Conservation (phyloP, 805 yeast species). For the Zygoascus tannicola region DNA sequence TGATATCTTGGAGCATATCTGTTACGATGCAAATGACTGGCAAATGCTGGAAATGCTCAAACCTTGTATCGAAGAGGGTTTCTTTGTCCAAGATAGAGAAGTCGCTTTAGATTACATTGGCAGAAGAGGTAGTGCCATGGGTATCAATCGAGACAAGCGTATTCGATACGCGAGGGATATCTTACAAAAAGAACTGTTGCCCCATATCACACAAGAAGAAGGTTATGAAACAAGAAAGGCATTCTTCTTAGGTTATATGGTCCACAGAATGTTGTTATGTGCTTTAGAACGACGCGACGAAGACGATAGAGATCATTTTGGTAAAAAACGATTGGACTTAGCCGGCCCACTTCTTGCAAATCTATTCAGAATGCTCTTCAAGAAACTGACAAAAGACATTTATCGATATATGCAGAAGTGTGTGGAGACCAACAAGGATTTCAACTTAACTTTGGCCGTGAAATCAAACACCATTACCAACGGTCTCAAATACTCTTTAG, state of each 20-base stretch:
- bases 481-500: slow-evolving; percentile 93
- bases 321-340: slow-evolving; percentile 94
- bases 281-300: slow-evolving; percentile 96
- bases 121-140: slow-evolving; percentile 94
- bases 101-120: slow-evolving; percentile 97
- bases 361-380: slow-evolving; percentile 87
- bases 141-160: slow-evolving; percentile 96
- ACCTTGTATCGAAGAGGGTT: slow-evolving; percentile 99
- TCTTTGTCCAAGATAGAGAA: slow-evolving; percentile 95
- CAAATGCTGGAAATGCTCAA: slow-evolving; percentile 98
- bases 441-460: slow-evolving; percentile 91
- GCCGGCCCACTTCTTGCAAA: slow-evolving; percentile 97
- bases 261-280: slow-evolving; percentile 85
- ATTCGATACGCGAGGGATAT: slow-evolving; percentile 96
- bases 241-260: slow-evolving; percentile 95
- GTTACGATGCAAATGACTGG: slow-evolving; percentile 97
- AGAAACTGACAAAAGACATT: slow-evolving; percentile 91
- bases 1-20: slow-evolving; percentile 94
- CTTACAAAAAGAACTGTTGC: slow-evolving; percentile 89
- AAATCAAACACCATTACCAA: slow-evolving; percentile 95
- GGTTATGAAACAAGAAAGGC: slow-evolving; percentile 97
- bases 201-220: slow-evolving; percentile 94
- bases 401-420: slow-evolving; percentile 98
- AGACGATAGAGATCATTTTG: slow-evolving; percentile 99
- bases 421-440: slow-evolving; percentile 95